Conservation (phyloP, 2,329 filamentous ascomycete genomes). For the Fusarium hainanense region DNA sequence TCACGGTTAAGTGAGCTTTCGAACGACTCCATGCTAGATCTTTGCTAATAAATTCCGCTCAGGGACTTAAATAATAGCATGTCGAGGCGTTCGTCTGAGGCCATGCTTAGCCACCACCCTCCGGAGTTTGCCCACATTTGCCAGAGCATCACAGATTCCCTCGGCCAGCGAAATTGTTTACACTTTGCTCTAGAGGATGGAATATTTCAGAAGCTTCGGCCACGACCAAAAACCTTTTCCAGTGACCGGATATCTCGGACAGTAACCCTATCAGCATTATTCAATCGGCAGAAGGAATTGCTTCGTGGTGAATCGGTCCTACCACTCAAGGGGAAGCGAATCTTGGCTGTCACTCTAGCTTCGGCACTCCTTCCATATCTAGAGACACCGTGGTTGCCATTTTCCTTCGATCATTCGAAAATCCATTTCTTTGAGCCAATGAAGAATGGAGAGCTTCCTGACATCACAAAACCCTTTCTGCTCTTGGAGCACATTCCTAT, state of each 20-base stretch:
- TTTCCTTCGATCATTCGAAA: background rate
- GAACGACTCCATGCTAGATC: too few species aligned
- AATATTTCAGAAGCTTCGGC: background rate
- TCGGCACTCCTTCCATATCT: background rate
- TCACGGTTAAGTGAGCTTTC: background rate
- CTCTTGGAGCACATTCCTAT: background rate
- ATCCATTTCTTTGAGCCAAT: slow-evolving; percentile 4
- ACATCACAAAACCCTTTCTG: slow-evolving; percentile 7
- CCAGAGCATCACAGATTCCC: background rate
- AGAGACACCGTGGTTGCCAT: slow-evolving; percentile 1
- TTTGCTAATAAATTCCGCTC: background rate
- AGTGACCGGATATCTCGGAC: background rate
- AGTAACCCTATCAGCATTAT: background rate
- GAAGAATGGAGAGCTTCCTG: background rate
- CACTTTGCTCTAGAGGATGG: background rate
- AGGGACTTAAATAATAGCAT: background rate
- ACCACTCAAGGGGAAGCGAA: background rate
- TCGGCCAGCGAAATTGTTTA: background rate
- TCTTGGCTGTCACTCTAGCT: background rate
- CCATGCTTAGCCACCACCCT: background rate
- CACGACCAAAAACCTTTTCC: background rate
- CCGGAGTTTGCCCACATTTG: background rate
- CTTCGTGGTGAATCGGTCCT: background rate
- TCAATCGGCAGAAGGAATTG: background rate
- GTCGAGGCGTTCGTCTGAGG: background rate